Base-by-base conservation (phyloP, 352 stramenopile genomes). In the Globisporangium rhizosaccharum region DNA sequence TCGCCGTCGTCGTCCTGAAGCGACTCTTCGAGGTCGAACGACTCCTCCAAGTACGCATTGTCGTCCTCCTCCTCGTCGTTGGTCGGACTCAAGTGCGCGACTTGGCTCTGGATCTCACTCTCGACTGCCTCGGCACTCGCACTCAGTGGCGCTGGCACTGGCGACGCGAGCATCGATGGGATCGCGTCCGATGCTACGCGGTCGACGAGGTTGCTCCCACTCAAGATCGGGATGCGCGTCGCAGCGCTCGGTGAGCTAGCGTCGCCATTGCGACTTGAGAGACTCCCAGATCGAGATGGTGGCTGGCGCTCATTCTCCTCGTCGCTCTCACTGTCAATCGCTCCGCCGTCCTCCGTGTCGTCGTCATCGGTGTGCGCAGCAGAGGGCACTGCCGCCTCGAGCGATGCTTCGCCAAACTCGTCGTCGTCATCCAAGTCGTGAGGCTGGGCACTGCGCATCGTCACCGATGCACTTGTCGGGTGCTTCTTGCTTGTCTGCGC, bases 21-120 rank as follows among this genome's bases (percentile, higher is more conserved):
- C 1, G 81, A 91, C 50, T 91, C 81, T 30, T 91, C 76, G 23
- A 89, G 49, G 41, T 91, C 81, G 46, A 91, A 91, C 3, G 79
- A 91, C 26, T 88, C 81, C 47, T 86, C 79, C 57, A 88, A 53
- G 48, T 89, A 87, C 45, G 77, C 77, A 7, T 79, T 57, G 23
- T 80, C 67, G 23, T 55, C 77, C 5, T 77, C 67, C 6, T 73
- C 72, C 14, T 61, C 63, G 39, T 70, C 51, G 59, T 56, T 41
- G 45, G 15, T 45, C 54, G 39, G 2, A 9, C 48, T 28, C 41
- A 65, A 9, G 14, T 51, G 18, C 7, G 53, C 41, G 12, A 52
- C 30, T 20, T 57, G 50, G 28, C 47, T 23, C 42, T 54, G 18
- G 36, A 55, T 59, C 37, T 58, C 52, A 14, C 55, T 63, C 17